Percentiles rank a stretch among this genome's conserved stretches.
phyloP scores from a whole-genome alignment of 805 yeast species.

The Cyberlindnera samutprakarnensis region DNA sequence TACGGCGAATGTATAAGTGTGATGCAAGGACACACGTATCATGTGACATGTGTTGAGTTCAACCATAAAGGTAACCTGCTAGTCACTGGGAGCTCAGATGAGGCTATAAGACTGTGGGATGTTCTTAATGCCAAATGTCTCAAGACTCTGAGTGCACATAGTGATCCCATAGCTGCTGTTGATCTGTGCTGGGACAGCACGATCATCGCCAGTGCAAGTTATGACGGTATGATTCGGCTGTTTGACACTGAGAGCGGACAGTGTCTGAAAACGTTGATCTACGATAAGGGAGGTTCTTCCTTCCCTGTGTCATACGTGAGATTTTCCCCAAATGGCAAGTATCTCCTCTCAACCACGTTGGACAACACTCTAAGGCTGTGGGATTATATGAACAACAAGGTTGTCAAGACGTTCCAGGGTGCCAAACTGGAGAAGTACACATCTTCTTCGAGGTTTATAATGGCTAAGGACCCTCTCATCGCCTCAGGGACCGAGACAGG shows the following conservation, averaged over 20 bases:
- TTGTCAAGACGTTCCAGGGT: constrained; percentile 62
- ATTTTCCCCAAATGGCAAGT: constrained; percentile 76
- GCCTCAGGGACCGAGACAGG: constrained; percentile 57
- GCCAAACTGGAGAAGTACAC: constrained; percentile 36
- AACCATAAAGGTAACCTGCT: constrained; percentile 70
- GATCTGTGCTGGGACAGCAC: constrained; percentile 75
- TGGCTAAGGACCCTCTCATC: constrained; percentile 31
- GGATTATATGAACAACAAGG: constrained; percentile 79
- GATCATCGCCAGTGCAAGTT: constrained; percentile 76
- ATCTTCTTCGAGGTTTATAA: constrained; percentile 46
- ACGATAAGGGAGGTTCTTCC: constrained; percentile 66
- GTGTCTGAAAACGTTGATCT: constrained; percentile 82
- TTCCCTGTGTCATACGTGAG: constrained; percentile 72
- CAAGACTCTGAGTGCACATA: constrained; percentile 83
- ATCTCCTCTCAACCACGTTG: constrained; percentile 65
- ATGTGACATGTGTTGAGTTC: constrained; percentile 66
- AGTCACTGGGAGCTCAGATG: constrained; percentile 83
- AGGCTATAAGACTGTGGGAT: constrained; percentile 89
- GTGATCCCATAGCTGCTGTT: constrained; percentile 78
- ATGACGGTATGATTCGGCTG: constrained; percentile 83
- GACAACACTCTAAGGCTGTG: constrained; percentile 77
- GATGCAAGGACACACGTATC: constrained; percentile 69
- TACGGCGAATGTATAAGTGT: constrained; percentile 42
- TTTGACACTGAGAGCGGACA: constrained; percentile 89
- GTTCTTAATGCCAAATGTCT: constrained; percentile 58